These are phyloP conservation scores for Tricholoma bakamatsutake DNA, from an alignment of 768 basidiomycete species.

Conservation along the genomic window DNA sequence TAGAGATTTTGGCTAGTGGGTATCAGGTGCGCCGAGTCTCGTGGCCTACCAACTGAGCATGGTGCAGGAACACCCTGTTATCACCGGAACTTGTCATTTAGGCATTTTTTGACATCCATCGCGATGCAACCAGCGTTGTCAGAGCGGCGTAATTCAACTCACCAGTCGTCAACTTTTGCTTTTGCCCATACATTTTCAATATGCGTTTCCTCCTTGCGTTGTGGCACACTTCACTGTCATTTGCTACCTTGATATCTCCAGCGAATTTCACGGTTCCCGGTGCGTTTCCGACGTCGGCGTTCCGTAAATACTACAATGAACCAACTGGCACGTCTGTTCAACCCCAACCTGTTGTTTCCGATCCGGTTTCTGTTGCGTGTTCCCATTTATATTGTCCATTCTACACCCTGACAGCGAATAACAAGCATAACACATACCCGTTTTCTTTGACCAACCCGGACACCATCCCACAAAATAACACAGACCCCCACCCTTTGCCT, in stretches of 20 bases:
- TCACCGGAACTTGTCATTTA: no score
- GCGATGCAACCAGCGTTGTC: no score
- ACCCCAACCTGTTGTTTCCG: conserved; percentile 72
- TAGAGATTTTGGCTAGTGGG: no score
- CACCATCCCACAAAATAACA: conserved; percentile 52
- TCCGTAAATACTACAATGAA: conserved; percentile 58
- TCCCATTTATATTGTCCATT: neutral
- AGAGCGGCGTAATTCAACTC: no score
- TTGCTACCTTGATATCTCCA: conserved; percentile 21
- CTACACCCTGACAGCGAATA: conserved; percentile 1
- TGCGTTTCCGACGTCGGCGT: conserved; percentile 59
- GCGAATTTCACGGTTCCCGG: conserved; percentile 56
- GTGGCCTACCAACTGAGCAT: no score
- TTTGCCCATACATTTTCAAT: neutral
- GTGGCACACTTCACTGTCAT: conserved; percentile 5
- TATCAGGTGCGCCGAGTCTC: no score
- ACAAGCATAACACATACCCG: conserved; percentile 53
- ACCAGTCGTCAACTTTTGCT: no score
- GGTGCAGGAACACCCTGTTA: no score
- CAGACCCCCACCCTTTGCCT: conserved; percentile 65
- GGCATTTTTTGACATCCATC: no score
- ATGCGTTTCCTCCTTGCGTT: neutral
- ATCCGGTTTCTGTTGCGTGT: conserved; percentile 53
- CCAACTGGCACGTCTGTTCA: conserved; percentile 70
- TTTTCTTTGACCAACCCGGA: conserved; percentile 56